Conservation (phyloP, 1,284 basidiomycete species). For the Puccinia horiana region DNA sequence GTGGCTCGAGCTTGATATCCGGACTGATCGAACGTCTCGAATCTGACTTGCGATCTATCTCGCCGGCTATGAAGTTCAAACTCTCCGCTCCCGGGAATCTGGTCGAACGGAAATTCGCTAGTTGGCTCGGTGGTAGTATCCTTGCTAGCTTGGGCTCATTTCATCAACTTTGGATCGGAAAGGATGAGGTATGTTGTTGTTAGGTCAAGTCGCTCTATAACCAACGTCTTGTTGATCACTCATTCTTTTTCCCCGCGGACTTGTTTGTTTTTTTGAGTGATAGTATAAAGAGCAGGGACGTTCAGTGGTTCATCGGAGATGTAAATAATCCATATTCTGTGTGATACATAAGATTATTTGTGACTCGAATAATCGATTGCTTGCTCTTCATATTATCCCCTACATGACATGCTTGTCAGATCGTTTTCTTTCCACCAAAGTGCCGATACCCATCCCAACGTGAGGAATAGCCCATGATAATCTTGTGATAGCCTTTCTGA, state of each 20-base stretch:
- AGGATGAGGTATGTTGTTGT: conserved; percentile 65
- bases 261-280: too few relatives aligned
- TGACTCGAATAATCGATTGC: too few relatives aligned
- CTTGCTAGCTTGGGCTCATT: conserved; percentile 90
- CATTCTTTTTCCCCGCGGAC: neutral
- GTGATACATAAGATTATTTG: too few relatives aligned
- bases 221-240: neutral
- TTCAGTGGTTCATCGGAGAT: conserved; percentile 40
- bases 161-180: conserved; percentile 92
- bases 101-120: conserved; percentile 79
- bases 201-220: too few relatives aligned
- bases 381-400: too few relatives aligned
- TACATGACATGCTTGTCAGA: too few relatives aligned
- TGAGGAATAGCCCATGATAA: too few relatives aligned
- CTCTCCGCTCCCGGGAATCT: conserved; percentile 87
- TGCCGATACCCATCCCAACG: too few relatives aligned
- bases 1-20: conserved; percentile 81
- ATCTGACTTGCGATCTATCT: conserved; percentile 73
- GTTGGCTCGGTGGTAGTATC: conserved; percentile 91
- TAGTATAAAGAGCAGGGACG: conserved; percentile 49
- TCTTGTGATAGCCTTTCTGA: too few relatives aligned
- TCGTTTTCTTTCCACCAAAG: too few relatives aligned
- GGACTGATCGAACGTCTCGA: conserved; percentile 84
- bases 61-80: conserved; percentile 71
- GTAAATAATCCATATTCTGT: conserved; percentile 27